phyloP scores from a whole-genome alignment of 164 flowering plant genomes.

The Hamamelis virginiana region DNA sequence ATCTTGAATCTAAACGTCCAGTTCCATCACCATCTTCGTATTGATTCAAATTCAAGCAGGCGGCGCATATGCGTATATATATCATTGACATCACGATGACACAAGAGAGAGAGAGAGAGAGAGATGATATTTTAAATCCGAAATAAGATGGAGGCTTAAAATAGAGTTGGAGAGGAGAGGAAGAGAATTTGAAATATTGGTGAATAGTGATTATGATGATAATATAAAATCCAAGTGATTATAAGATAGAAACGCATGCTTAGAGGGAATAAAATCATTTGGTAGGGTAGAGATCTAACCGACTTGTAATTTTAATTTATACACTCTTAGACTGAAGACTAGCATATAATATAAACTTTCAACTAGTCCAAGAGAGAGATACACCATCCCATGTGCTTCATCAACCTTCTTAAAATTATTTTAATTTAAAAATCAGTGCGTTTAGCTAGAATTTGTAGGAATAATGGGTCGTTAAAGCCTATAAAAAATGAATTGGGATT shows the following conservation, averaged over 20 bases:
- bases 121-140: background rate
- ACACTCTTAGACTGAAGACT: constrained; percentile 8
- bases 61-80: background rate
- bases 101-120: background rate
- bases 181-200: background rate
- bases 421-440: background rate
- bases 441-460: constrained; percentile 16
- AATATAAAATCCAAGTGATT: constrained; percentile 12
- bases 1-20: too few species aligned
- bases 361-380: constrained; percentile 15
- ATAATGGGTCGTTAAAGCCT: constrained; percentile 38
- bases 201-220: constrained; percentile 10
- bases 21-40: too few species aligned
- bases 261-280: constrained; percentile 32
- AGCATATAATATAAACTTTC: constrained; percentile 1
- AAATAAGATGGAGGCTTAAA: too few species aligned
- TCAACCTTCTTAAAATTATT: constrained; percentile 9
- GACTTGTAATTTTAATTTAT: constrained; percentile 10
- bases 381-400: constrained; percentile 50
- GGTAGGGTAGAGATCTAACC: constrained; percentile 27
- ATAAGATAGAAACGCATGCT: constrained; percentile 22
- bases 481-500: constrained; percentile 10
- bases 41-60: too few species aligned
- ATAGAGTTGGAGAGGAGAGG: background rate
- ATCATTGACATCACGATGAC: background rate